Base-by-base conservation (phyloP, 768 basidiomycete genomes). In the Phylloporus sp. region DNA sequence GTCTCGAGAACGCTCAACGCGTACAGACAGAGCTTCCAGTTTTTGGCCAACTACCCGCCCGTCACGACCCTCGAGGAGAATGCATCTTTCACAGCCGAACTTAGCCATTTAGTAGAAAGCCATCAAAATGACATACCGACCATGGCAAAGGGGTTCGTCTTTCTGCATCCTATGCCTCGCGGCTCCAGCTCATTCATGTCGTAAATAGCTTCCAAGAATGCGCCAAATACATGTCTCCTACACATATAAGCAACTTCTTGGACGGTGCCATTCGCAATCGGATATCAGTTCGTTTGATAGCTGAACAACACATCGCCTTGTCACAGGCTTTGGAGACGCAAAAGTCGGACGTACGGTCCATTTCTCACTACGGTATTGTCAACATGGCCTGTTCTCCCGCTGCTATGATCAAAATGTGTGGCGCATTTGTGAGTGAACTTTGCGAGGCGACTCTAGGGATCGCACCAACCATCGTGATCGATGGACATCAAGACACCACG, bases 121-220 rank as follows among this genome's bases (percentile, higher is more conserved):
- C 91, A 94, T 61, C 77, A 85, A 2, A 85, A 93, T 65, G 92
- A 94, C 62, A 89, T 94, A 40, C 90, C 90, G 1, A 86, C 84
- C 13, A 79, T 94, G 78, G 90, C 91, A 4, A 91, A 90, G 68
- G 91, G 91, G 89, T 84, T 52, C 41, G 63, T 63, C 50, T 28
- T 51, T 45, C n/a, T 41, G 22, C 21, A 49, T 24, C 34, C 49
- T 18, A 15, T 21, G 33, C 29, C 37, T 9, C 24, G n/a, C 23
- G 33, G 32, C 37, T 9, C 24, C n/a, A 13, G 2, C n/a, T 10
- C n/a, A 29, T 15, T 42, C 3, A 8, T 42, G 27, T 41, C 38
- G 20, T 22, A 13, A n/a, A 15, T 28, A 88, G 91, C 39, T 93
- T 94, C 61, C 88, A 90, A 56, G 92, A 94, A 69, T 88, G 84